Evolutionary conservation across 805 yeast species (phyloP).

Genomic region (Metschnikowia gelsemii): DNA sequence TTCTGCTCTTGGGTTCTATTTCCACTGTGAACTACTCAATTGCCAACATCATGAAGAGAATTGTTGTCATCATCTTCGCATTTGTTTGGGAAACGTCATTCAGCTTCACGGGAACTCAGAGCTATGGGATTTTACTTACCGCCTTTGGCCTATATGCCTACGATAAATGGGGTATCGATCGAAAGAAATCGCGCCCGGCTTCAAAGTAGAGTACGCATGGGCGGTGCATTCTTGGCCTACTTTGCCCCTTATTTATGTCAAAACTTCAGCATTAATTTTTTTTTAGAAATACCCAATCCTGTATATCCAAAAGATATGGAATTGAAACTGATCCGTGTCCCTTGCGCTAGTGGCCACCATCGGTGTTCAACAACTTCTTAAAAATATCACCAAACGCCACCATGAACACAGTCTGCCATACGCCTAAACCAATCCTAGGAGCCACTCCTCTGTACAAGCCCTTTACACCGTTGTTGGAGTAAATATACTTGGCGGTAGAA

Average conservation of each 20-base stretch:
- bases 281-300: neutral
- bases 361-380: constrained; percentile 42
- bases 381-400: constrained; percentile 93
- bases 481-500: constrained; percentile 79
- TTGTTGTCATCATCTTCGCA: constrained; percentile 65
- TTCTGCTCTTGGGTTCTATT: constrained; percentile 68
- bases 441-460: constrained; percentile 96
- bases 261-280: neutral
- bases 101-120: constrained; percentile 39
- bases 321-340: neutral
- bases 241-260: no score
- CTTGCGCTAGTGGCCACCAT: constrained; percentile 26
- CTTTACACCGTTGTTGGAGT: constrained; percentile 74
- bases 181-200: constrained; percentile 7
- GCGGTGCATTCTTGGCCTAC: no score
- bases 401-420: constrained; percentile 99
- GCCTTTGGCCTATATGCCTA: constrained; percentile 42
- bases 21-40: constrained; percentile 78
- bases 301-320: neutral
- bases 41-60: constrained; percentile 74
- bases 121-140: constrained; percentile 37
- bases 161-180: constrained; percentile 39
- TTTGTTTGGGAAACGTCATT: constrained; percentile 52
- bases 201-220: neutral
- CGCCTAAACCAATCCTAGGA: constrained; percentile 93